Evolutionary conservation across 2,329 filamentous ascomycete genomes (phyloP).

Genomic region (Verticillium tricorpus): DNA sequence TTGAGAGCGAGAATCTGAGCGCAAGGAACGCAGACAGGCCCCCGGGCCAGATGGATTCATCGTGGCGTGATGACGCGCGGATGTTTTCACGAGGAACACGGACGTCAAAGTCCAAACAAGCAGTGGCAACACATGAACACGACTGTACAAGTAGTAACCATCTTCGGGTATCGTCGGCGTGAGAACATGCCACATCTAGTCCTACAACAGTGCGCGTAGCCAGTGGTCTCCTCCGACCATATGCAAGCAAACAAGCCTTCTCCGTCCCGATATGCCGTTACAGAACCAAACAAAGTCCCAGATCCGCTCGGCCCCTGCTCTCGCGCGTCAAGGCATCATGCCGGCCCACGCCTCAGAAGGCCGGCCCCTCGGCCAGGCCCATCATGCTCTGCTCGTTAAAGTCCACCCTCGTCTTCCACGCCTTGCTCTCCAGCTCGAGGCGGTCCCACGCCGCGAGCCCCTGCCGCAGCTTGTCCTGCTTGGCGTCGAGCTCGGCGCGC

Average conservation of each 20-base stretch:
- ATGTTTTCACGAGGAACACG: too few relatives aligned
- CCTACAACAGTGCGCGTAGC: neutral
- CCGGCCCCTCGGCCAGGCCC: slow-evolving; percentile 51
- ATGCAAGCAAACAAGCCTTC: neutral
- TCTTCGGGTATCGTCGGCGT: neutral
- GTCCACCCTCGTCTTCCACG: slow-evolving; percentile 51
- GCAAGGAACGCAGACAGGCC: too few relatives aligned
- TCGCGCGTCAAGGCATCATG: too few relatives aligned
- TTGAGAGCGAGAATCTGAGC: too few relatives aligned
- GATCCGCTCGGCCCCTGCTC: too few relatives aligned
- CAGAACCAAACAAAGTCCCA: neutral
- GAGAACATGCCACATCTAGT: neutral
- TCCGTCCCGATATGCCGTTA: neutral
- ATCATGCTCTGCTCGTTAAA: slow-evolving; percentile 53
- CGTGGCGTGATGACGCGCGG: neutral
- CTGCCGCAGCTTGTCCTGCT: slow-evolving; percentile 51
- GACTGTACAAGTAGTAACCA: neutral
- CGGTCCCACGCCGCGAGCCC: slow-evolving; percentile 49
- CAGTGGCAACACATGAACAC: neutral
- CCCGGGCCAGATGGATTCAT: neutral
- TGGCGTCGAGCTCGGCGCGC: slow-evolving; percentile 45
- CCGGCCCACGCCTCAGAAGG: slow-evolving; percentile 34
- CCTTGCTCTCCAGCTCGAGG: slow-evolving; percentile 48
- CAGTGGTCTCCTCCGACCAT: neutral
- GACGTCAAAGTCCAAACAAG: neutral